Percentiles rank a stretch among this genome's conserved stretches.
These are phyloP conservation scores for Helenozyma rhizophorensis DNA, from an alignment of 805 yeast genomes.

Conservation along the genomic window DNA sequence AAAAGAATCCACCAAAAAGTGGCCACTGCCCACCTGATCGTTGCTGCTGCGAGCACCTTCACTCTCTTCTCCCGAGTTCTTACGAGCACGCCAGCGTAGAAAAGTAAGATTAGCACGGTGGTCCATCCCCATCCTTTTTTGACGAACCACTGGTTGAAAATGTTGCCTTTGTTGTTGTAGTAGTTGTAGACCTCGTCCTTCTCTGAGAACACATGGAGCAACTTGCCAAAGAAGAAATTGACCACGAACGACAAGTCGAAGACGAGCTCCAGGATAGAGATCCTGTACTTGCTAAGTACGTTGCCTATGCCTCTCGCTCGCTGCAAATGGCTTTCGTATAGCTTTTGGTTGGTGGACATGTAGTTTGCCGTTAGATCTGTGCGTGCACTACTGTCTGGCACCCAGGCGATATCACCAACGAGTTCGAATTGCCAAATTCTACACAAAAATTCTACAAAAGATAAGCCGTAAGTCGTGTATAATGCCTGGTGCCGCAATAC, in stretches of 20 bases:
- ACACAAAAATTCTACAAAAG: too few species aligned
- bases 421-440: too few species aligned
- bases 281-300: slow-evolving; percentile 2
- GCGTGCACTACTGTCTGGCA: too few species aligned
- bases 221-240: slow-evolving; percentile 49
- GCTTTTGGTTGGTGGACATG: too few species aligned
- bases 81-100: slow-evolving; percentile 15
- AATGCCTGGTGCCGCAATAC: too few species aligned
- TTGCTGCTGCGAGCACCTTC: slow-evolving; percentile 13
- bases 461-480: too few species aligned
- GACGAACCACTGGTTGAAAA: slow-evolving; percentile 71
- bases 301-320: too few species aligned
- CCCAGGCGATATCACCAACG: too few species aligned
- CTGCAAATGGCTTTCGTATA: too few species aligned
- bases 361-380: too few species aligned
- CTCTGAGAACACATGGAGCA: slow-evolving; percentile 43
- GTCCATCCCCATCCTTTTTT: slow-evolving; percentile 97
- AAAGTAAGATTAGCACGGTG: slow-evolving; percentile 23
- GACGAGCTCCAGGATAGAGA: slow-evolving; percentile 22
- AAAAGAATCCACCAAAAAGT: slow-evolving; percentile 82
- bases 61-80: background rate
- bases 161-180: slow-evolving; percentile 59
- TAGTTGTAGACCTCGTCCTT: slow-evolving; percentile 44
- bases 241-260: slow-evolving; percentile 30
- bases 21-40: slow-evolving; percentile 45